phyloP scores from a whole-genome alignment of 2,329 filamentous ascomycete species.

The Colletotrichum simmondsii region DNA sequence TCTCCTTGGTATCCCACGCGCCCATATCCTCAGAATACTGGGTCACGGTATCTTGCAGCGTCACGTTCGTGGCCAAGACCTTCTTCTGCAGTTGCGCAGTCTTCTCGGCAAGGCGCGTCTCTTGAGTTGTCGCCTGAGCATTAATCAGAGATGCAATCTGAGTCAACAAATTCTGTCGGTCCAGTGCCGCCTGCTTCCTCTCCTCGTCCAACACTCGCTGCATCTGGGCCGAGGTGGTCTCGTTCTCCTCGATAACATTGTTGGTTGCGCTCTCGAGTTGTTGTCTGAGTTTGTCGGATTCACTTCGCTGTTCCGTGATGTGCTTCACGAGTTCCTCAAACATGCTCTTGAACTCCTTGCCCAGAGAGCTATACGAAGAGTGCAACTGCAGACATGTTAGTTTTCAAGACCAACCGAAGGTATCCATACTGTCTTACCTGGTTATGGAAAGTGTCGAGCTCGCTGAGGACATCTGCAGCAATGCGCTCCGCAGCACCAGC shows the following conservation, averaged over 20 bases:
- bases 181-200: slow-evolving; percentile 75
- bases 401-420: background rate
- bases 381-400: slow-evolving; percentile 69
- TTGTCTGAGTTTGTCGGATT: slow-evolving; percentile 77
- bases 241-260: slow-evolving; percentile 75
- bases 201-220: slow-evolving; percentile 81
- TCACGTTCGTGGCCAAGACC: slow-evolving; percentile 71
- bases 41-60: slow-evolving; percentile 72
- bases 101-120: slow-evolving; percentile 74
- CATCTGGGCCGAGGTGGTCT: slow-evolving; percentile 72
- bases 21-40: slow-evolving; percentile 79
- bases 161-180: slow-evolving; percentile 77
- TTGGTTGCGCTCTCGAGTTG: slow-evolving; percentile 79
- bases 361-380: slow-evolving; percentile 83
- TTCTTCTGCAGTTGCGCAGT: slow-evolving; percentile 72
- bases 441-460: slow-evolving; percentile 85
- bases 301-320: slow-evolving; percentile 79
- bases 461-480: slow-evolving; percentile 86
- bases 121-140: slow-evolving; percentile 78
- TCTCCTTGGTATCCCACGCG: slow-evolving; percentile 77
- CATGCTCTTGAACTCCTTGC: slow-evolving; percentile 85
- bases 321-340: slow-evolving; percentile 85
- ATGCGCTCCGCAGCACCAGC: slow-evolving; percentile 89
- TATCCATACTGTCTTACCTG: slow-evolving; percentile 55
- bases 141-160: slow-evolving; percentile 85